phyloP scores from a whole-genome alignment of 1,139 yeast species.

The Scheffersomyces stambukii region DNA sequence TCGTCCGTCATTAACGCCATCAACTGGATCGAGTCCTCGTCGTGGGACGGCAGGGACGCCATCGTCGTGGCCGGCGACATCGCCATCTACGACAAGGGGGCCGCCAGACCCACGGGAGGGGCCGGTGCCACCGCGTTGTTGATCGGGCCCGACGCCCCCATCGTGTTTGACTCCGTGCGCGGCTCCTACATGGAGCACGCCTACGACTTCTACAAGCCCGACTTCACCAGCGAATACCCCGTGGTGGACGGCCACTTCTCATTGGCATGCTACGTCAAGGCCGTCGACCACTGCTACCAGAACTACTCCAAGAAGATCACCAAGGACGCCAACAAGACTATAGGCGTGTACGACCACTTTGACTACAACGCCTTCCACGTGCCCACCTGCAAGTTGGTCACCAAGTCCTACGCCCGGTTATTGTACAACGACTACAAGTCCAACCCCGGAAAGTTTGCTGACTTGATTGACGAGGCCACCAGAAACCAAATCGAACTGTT shows the following conservation, averaged over 20 bases:
- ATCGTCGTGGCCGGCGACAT: conserved; percentile 97
- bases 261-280: conserved; percentile 88
- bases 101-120: conserved; percentile 99
- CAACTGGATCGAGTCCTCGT: conserved; percentile 93
- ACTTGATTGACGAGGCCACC: conserved; percentile 48
- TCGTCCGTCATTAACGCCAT: conserved; percentile 89
- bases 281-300: conserved; percentile 83
- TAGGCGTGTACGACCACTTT: conserved; percentile 66
- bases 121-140: conserved; percentile 95
- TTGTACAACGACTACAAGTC: conserved; percentile 81
- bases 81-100: conserved; percentile 94
- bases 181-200: conserved; percentile 96
- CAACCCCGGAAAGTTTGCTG: conserved; percentile 60
- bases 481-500: conserved; percentile 50
- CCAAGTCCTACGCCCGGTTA: conserved; percentile 90
- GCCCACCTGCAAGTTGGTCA: conserved; percentile 94
- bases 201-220: conserved; percentile 97
- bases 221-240: conserved; percentile 94
- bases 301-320: conserved; percentile 78
- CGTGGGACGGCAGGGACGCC: conserved; percentile 99
- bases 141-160: conserved; percentile 97
- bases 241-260: conserved; percentile 98
- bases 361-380: conserved; percentile 98
- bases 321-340: conserved; percentile 50
- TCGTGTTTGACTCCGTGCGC: conserved; percentile 83